These are phyloP conservation scores for Gliomastix tumulicola DNA, from an alignment of 2,329 filamentous ascomycete species.

Conservation along the genomic window DNA sequence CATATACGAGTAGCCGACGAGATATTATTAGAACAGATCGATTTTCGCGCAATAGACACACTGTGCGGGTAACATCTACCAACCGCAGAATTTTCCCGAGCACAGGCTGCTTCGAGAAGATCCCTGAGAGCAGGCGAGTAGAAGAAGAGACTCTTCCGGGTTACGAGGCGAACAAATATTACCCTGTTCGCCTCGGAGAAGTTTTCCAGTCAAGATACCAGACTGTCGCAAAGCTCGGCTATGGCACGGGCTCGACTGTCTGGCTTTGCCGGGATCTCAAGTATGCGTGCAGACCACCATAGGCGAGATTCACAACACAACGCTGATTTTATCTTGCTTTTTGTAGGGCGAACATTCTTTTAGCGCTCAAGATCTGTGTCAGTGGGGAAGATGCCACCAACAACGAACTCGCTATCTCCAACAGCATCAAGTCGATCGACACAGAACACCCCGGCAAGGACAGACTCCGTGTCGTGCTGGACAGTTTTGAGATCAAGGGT, in stretches of 20 bases:
- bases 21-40: too few relatives aligned
- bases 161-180: slow-evolving; percentile 6
- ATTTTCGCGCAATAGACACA: too few relatives aligned
- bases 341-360: neutral
- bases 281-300: slow-evolving; percentile 3
- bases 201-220: slow-evolving; percentile 4
- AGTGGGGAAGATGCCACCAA: neutral
- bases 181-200: slow-evolving; percentile 1
- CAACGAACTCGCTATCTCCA: slow-evolving; percentile 10
- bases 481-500: slow-evolving; percentile 3
- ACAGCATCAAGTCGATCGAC: slow-evolving; percentile 8
- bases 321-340: neutral
- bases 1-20: too few relatives aligned
- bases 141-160: slow-evolving; percentile 8
- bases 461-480: neutral
- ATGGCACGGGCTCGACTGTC: slow-evolving; percentile 6
- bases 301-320: too few relatives aligned
- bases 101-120: too few relatives aligned
- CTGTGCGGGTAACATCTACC: too few relatives aligned
- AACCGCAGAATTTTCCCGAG: too few relatives aligned
- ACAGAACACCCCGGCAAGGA: slow-evolving; percentile 4
- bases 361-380: slow-evolving; percentile 3
- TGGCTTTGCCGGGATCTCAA: slow-evolving; percentile 6
- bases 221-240: slow-evolving; percentile 6
- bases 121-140: too few relatives aligned